Evolutionary conservation across 352 stramenopile genomes (phyloP), one percentile per base, ranked within the genome.

Genomic region (Blastocystis sp.): DNA sequence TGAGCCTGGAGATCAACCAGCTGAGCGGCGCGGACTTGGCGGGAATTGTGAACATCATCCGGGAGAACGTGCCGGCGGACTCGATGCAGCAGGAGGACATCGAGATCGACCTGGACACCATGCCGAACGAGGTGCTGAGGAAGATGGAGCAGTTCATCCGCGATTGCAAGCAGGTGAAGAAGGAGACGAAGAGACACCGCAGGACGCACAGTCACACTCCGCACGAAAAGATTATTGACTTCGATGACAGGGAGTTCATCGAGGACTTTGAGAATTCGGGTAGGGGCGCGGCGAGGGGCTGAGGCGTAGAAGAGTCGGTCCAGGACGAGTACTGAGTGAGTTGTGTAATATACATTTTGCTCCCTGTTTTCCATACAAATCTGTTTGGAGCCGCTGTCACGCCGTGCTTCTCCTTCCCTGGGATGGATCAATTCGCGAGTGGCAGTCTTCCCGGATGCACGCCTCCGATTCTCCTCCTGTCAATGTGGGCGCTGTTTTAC

Each of bases 11-110:
- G 53, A 69, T 84, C 34, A 67, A 62, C 40, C 74, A 99, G 89
- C 93, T 97, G 0, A 94, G 95, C 2, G 95, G 97, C 91, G 95
- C 98, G 89, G 93, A 88, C 34, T 21, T 60, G 28, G 60, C 41
- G 61, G 88, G 79, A n/a, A 17, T 89, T 34, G 28, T 74, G 61
- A 34, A 21, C 10, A 84, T 84, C n/a, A 59, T 84, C 1, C 28
- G 52, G 41, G 74, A 64, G 38, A 62, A 62, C 34, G 66, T 84
- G 10, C 45, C 74, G 21, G 74, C n/a, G 53, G 74, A 84, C 28
- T 59, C 65, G 60, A 84, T 67, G 40, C 74, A 84, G 11, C 74
- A 84, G 74, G 56, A 84, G 34, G 74, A 61, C 4, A 84, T 84
- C 60, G 74, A 84, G 17, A 23, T 84, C 11, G 74, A 84, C 23